Percentiles rank a stretch among this genome's conserved stretches.
phyloP scores from a whole-genome alignment of 2,329 filamentous ascomycete genomes.

The Pseudonectria foliicola region DNA sequence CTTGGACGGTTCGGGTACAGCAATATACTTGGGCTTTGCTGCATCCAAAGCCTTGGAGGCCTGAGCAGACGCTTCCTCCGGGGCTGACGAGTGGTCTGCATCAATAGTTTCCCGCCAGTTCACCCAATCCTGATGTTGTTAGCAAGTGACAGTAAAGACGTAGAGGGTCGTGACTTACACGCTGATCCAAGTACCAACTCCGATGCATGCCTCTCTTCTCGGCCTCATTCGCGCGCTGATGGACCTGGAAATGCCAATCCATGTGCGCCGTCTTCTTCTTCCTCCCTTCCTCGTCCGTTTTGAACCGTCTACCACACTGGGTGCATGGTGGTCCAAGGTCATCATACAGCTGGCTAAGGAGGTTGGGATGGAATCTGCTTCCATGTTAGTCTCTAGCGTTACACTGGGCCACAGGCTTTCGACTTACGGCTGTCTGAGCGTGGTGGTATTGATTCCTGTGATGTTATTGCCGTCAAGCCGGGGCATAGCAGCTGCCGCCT shows the following conservation, averaged over 20 bases:
- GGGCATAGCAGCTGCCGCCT: conserved; percentile 15
- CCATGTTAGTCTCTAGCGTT: conserved; percentile 8
- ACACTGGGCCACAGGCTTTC: not conserved
- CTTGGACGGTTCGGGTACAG: conserved; percentile 71
- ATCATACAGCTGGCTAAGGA: conserved; percentile 71
- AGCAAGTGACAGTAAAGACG: conserved; percentile 9
- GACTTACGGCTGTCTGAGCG: conserved; percentile 64
- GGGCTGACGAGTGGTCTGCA: conserved; percentile 38
- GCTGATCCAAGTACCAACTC: conserved; percentile 90
- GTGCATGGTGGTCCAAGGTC: conserved; percentile 80
- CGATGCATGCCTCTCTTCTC: conserved; percentile 82
- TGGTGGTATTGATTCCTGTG: conserved; percentile 56
- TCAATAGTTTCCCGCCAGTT: conserved; percentile 76
- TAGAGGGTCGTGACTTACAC: conserved; percentile 43
- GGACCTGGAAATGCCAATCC: conserved; percentile 97
- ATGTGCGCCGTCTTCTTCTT: conserved; percentile 86
- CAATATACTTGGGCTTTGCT: conserved; percentile 62
- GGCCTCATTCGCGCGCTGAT: conserved; percentile 79
- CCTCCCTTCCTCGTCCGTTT: conserved; percentile 66
- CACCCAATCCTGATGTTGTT: conserved; percentile 69
- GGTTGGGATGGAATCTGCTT: conserved; percentile 61
- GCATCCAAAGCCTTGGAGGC: conserved; percentile 31
- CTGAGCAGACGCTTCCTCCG: conserved; percentile 26
- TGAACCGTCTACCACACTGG: conserved; percentile 85
- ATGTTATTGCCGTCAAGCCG: conserved; percentile 35